phyloP scores from a whole-genome alignment of 805 yeast genomes.

The Danielia oregonensis region DNA sequence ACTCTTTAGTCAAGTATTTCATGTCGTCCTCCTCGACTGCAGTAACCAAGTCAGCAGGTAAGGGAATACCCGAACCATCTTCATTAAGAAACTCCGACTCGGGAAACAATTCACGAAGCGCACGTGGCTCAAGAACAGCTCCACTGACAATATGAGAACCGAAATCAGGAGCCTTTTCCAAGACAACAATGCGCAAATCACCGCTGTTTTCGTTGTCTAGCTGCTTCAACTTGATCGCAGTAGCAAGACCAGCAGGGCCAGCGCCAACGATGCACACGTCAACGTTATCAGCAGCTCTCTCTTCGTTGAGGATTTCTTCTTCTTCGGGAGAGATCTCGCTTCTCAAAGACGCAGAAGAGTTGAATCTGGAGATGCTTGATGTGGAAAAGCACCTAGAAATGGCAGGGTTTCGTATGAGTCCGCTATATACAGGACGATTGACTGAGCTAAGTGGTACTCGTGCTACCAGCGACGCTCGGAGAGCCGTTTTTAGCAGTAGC shows the following conservation, averaged over 20 bases:
- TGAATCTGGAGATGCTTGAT: no score
- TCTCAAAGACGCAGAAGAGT: no score
- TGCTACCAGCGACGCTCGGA: no score
- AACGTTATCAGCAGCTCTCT: constrained; percentile 78
- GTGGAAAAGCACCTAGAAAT: no score
- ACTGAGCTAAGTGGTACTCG: no score
- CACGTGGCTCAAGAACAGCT: constrained; percentile 88
- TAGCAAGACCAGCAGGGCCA: constrained; percentile 95
- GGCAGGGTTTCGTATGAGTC: no score
- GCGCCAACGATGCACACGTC: constrained; percentile 97
- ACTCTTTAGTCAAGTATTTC: constrained; percentile 59
- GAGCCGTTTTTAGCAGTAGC: no score
- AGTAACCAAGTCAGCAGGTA: constrained; percentile 77
- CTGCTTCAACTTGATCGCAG: constrained; percentile 88
- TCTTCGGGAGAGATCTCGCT: no score
- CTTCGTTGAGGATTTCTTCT: constrained; percentile 48
- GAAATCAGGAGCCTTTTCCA: constrained; percentile 90
- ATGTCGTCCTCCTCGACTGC: constrained; percentile 71
- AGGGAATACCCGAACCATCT: constrained; percentile 59
- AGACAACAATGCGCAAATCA: constrained; percentile 76
- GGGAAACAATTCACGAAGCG: constrained; percentile 79
- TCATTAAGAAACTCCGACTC: constrained; percentile 51
- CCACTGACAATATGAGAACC: constrained; percentile 93
- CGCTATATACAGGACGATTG: no score
- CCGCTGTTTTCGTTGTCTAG: constrained; percentile 63